Base-by-base conservation (phyloP, 1,284 basidiomycete species). In the Athelia sp. region DNA sequence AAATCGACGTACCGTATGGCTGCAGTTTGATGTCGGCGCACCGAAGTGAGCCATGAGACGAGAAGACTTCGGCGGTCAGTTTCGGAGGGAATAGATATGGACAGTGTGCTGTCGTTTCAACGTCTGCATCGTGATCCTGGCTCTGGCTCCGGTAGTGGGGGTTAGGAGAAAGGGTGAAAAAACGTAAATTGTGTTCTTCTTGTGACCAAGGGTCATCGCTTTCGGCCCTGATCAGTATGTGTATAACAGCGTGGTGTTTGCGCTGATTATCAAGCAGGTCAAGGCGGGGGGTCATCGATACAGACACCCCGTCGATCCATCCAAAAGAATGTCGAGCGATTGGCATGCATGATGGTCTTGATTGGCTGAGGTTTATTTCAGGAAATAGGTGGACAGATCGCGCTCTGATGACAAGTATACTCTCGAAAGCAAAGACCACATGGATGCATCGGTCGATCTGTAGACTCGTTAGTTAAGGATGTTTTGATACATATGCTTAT, bases 221-320 rank as follows among this genome's bases (percentile, higher is more conserved):
- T 57, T 81, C 77, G 21, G 72, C 69, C 13, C 81, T 75, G 15
- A 82, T 59, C 4, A 85, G 68, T 43, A 84, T 69, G 43, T 19
- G 18, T 43, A 32, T 48, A 53, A 46, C 19, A 34, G 32, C 17
- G 15, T 40, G 36, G 19, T n/a, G n/a, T 40, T 6, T n/a, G 19
- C 19, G n/a, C n/a, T n/a, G 4, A 21, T n/a, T 17, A 40, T 40
- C 36, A 9, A 40, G 6, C 15, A n/a, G 36, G n/a, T 40, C 19
- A 17, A n/a, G 36, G 43, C 46, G 49, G 50, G 59, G 52, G 45
- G 55, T 45, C 48, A 70, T 56, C 0, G 71, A 59, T 1, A 78
- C 70, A 1, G 72, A 72, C 21, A 81, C 70, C 3, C 76, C 75
- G 46, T 84, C 82, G 9, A 82, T 73, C 82, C 82, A 84, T 18